phyloP scores from a whole-genome alignment of 495 filamentous ascomycete species.

The Xylaria flabelliformis region DNA sequence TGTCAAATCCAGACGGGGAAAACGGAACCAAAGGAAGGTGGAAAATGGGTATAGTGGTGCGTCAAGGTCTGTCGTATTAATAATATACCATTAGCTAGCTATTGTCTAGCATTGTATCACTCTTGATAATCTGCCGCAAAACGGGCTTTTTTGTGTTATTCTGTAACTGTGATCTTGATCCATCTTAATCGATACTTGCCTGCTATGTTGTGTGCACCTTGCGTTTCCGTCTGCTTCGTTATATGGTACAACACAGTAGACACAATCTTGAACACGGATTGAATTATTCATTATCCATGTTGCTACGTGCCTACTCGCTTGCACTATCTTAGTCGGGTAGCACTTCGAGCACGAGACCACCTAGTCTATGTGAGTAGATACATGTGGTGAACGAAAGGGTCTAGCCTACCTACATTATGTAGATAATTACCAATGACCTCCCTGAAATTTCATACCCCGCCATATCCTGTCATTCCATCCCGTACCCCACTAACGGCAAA shows the following conservation, averaged over 20 bases:
- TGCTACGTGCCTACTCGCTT: background rate
- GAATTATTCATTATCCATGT: background rate
- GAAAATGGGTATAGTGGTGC: background rate
- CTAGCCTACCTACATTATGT: no score
- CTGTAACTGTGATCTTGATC: background rate
- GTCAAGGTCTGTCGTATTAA: background rate
- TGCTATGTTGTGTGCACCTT: no score
- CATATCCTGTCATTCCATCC: conserved; percentile 10
- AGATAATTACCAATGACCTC: background rate
- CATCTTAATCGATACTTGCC: background rate
- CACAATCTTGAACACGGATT: background rate
- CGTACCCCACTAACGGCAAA: conserved; percentile 29
- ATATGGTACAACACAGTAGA: background rate
- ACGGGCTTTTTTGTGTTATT: background rate
- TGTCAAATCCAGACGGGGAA: background rate
- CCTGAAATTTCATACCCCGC: conserved; percentile 23
- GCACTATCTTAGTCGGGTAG: background rate
- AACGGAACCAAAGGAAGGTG: background rate
- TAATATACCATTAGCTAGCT: conserved; percentile 3
- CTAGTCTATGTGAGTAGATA: background rate
- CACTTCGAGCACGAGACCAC: background rate
- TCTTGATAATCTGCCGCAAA: background rate
- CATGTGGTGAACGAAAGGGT: background rate
- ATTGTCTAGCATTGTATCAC: background rate
- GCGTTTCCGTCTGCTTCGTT: no score